Base-by-base conservation (phyloP, 1,284 basidiomycete genomes). In the Fomitopsis pinicola region DNA sequence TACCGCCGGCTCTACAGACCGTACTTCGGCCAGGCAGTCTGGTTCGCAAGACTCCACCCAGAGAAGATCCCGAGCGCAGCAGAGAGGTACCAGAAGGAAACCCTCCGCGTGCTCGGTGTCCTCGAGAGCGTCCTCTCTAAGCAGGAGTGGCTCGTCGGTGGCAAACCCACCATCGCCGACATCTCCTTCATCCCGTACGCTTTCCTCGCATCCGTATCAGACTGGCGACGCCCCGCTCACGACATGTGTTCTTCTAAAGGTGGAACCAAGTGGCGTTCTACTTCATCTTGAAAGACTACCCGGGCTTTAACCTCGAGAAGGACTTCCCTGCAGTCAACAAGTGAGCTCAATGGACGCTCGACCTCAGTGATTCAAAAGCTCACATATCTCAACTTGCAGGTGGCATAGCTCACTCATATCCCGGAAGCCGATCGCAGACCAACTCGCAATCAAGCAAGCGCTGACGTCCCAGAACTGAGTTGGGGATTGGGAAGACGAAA, bases 71-170 rank as follows among this genome's bases (percentile, higher is more conserved):
- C 67, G 14, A 67, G 64, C 45, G 70, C 68, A 42, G 64, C 72
- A 50, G 69, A 75, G 62, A 68, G 75, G 2, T 76, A 75, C 67
- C 62, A 67, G 45, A 70, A 72, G 55, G 75, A 77, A 66, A 68
- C 68, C 40, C 56, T 65, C 53, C 73, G 75, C 33, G 72, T 77
- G 2, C 62, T 69, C 55, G 63, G 68, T 26, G 74, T 77, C 3
- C 68, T 76, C 42, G 72, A 77, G 44, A 61, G 61, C 50, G 69
- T 70, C n/a, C 65, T 71, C 30, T 62, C 68, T 61, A 38, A 38
- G n/a, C 52, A 22, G 14, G 52, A 54, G 9, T 54, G 52, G 52
- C 52, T 54, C 17, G 52, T 67, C 35, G 66, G 66, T 42, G 67
- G 62, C 40, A 69, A 69, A 63, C 61, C 57, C 35, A 69, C 69